A percentile compares a stretch with the other conserved stretches of the same genome.
Evolutionary conservation across 768 basidiomycete species (phyloP).

Genomic region (Lactarius hengduanensis): DNA sequence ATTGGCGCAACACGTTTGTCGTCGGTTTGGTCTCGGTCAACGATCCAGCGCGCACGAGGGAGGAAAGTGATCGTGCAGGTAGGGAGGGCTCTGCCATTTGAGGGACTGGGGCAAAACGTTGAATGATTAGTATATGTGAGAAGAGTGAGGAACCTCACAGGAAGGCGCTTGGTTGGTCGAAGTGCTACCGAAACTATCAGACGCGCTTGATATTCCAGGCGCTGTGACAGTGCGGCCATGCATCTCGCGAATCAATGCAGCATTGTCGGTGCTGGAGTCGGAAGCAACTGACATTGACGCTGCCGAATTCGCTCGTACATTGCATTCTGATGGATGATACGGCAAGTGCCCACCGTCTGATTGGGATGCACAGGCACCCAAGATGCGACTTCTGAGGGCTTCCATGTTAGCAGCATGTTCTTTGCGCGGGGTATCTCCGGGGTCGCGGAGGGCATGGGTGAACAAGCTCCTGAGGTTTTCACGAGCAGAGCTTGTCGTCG

Average conservation of each 20-base stretch:
- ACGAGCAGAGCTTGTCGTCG: no score
- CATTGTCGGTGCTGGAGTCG: constrained; percentile 21
- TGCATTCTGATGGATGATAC: not conserved
- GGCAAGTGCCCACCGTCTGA: constrained; percentile 11
- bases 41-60: constrained; percentile 25
- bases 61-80: constrained; percentile 17
- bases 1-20: constrained; percentile 18
- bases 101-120: constrained; percentile 7
- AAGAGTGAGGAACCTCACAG: constrained; percentile 13
- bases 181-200: constrained; percentile 27
- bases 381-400: no score
- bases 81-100: constrained; percentile 17
- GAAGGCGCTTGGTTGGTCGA: constrained; percentile 19
- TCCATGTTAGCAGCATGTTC: no score
- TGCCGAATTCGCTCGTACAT: constrained; percentile 4
- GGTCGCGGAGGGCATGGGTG: no score
- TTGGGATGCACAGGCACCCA: not conserved
- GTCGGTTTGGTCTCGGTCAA: constrained; percentile 24
- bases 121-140: not conserved
- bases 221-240: constrained; percentile 1
- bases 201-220: constrained; percentile 13
- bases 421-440: no score
- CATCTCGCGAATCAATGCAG: constrained; percentile 18
- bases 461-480: no score
- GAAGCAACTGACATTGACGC: constrained; percentile 22